These are phyloP conservation scores for Solanum aculeatissimum DNA, from an alignment of 305 asterid genomes.

Conservation along the genomic window DNA sequence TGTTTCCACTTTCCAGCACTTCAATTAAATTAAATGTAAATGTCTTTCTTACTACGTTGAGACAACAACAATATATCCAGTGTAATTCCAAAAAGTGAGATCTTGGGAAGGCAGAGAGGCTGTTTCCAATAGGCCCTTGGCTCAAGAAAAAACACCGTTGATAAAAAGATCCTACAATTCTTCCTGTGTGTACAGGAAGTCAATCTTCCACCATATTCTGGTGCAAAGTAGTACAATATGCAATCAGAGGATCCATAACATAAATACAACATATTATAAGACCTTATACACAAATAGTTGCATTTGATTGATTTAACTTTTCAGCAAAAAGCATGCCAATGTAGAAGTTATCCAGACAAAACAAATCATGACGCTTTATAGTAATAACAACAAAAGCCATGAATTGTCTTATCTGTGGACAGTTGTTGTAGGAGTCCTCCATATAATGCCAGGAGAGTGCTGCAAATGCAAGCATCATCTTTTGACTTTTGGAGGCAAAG, in stretches of 20 bases:
- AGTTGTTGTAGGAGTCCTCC: not conserved
- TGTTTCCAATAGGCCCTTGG: not conserved
- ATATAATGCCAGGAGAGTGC: not conserved
- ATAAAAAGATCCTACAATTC: not conserved
- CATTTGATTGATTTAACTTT: not conserved
- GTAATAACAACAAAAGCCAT: not conserved
- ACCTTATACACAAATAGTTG: not conserved
- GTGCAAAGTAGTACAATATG: not conserved
- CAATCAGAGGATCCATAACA: not conserved
- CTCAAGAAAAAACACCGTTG: not conserved
- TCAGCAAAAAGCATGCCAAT: not conserved
- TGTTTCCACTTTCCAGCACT: not conserved
- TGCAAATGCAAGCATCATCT: constrained; percentile 2
- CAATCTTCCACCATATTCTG: not conserved
- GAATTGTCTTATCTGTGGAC: not conserved
- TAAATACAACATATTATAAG: not conserved
- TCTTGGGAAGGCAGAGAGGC: not conserved
- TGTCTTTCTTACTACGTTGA: not conserved
- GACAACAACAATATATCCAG: not conserved
- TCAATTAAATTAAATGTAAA: not conserved
- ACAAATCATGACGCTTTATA: not conserved
- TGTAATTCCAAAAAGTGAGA: not conserved
- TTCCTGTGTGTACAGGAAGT: not conserved
- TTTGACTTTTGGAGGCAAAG: not conserved
- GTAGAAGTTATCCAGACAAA: not conserved